phyloP scores from a whole-genome alignment of 2,329 filamentous ascomycete genomes.

The Rutstroemia sydowiana region DNA sequence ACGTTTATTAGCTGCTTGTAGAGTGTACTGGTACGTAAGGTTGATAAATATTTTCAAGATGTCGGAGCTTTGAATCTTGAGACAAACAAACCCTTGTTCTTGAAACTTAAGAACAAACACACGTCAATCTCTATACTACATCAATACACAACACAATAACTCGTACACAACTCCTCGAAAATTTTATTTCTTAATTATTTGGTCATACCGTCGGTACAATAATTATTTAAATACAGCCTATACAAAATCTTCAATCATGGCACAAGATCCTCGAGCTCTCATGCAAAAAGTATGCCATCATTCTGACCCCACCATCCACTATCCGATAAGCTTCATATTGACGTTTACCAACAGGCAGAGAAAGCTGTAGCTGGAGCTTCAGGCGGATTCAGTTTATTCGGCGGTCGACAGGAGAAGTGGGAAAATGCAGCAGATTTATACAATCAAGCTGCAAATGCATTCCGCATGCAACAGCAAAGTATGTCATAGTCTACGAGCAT shows the following conservation, averaged over 20 bases:
- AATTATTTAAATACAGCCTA: neutral
- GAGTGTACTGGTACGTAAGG: no score
- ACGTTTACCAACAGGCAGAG: constrained; percentile 59
- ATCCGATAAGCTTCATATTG: constrained; percentile 15
- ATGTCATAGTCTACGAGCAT: constrained; percentile 17
- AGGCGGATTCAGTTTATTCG: constrained; percentile 84
- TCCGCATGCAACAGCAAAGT: constrained; percentile 82
- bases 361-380: constrained; percentile 68
- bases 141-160: constrained; percentile 48
- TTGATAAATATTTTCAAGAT: no score
- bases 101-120: constrained; percentile 6
- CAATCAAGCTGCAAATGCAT: constrained; percentile 83
- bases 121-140: constrained; percentile 19
- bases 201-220: neutral
- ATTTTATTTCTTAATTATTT: neutral
- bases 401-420: constrained; percentile 79
- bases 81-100: neutral
- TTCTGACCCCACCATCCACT: constrained; percentile 27
- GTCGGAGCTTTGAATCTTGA: no score
- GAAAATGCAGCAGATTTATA: constrained; percentile 85
- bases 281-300: constrained; percentile 60
- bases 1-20: no score
- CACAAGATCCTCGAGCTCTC: constrained; percentile 69
- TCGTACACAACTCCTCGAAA: constrained; percentile 43
- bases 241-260: constrained; percentile 48